Percentiles rank a stretch among this genome's conserved stretches.
Conservation (phyloP, 2,329 filamentous ascomycete species). For the Ophiostoma sp. region DNA sequence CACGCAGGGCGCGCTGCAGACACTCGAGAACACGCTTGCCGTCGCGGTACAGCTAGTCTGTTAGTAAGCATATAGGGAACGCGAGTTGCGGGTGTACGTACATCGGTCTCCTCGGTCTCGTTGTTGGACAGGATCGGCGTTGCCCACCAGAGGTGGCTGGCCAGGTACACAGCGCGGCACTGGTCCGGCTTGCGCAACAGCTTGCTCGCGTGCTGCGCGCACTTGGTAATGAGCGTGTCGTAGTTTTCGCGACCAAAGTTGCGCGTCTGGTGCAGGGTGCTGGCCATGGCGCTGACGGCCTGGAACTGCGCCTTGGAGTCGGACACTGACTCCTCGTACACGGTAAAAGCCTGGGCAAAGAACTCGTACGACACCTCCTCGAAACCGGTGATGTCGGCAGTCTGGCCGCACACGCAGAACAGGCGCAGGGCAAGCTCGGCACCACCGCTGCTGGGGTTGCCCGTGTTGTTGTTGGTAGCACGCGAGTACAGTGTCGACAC, state of each 20-base stretch:
- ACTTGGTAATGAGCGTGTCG: slow-evolving; percentile 97
- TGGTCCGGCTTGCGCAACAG: slow-evolving; percentile 96
- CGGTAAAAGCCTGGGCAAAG: slow-evolving; percentile 95
- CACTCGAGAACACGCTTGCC: slow-evolving; percentile 96
- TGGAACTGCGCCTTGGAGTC: slow-evolving; percentile 97
- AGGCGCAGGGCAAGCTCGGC: slow-evolving; percentile 84
- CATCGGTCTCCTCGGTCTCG: slow-evolving; percentile 69
- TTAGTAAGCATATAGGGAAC: neutral
- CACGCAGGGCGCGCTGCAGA: slow-evolving; percentile 86
- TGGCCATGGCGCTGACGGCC: slow-evolving; percentile 89
- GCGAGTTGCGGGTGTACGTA: slow-evolving; percentile 45
- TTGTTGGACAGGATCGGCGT: slow-evolving; percentile 71
- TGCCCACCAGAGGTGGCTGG: slow-evolving; percentile 97
- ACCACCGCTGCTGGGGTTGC: slow-evolving; percentile 51
- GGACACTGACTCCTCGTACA: slow-evolving; percentile 93
- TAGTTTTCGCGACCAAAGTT: slow-evolving; percentile 97
- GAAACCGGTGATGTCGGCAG: slow-evolving; percentile 83
- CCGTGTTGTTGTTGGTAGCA: slow-evolving; percentile 48
- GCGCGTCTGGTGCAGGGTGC: slow-evolving; percentile 78
- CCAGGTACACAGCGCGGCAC: slow-evolving; percentile 91
- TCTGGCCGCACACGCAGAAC: slow-evolving; percentile 87
- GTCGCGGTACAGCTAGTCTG: slow-evolving; percentile 77
- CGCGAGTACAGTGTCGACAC: slow-evolving; percentile 83
- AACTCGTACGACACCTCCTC: slow-evolving; percentile 98
- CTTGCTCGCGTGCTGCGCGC: slow-evolving; percentile 92